These are phyloP conservation scores for Myxozyma mucilagina DNA, from an alignment of 805 yeast species.

Conservation along the genomic window DNA sequence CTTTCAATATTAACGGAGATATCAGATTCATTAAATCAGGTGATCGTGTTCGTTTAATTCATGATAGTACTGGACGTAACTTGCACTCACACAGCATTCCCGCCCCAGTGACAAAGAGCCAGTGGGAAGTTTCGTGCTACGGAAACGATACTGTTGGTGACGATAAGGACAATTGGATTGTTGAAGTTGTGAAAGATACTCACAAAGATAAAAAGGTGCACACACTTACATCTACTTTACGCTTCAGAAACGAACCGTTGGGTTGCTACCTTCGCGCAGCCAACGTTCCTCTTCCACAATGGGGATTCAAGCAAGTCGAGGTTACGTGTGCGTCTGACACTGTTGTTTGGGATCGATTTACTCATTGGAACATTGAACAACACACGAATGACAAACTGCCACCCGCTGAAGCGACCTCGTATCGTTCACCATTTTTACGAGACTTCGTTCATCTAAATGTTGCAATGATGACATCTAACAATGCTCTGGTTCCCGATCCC, in stretches of 20 bases:
- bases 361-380: constrained; percentile 82
- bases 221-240: constrained; percentile 80
- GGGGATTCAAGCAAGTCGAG: constrained; percentile 99
- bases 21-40: constrained; percentile 55
- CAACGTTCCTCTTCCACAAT: constrained; percentile 78
- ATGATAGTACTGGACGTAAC: constrained; percentile 67
- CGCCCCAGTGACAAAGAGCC: constrained; percentile 67
- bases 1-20: constrained; percentile 38
- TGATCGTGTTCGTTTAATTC: constrained; percentile 68
- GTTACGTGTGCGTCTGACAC: constrained; percentile 65
- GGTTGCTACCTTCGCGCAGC: constrained; percentile 86
- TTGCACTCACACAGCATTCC: constrained; percentile 79
- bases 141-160: constrained; percentile 75
- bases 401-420: constrained; percentile 45
- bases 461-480: constrained; percentile 83
- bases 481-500: constrained; percentile 74
- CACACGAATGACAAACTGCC: constrained; percentile 56
- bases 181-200: constrained; percentile 67
- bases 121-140: constrained; percentile 85
- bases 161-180: constrained; percentile 82
- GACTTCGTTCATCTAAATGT: constrained; percentile 72
- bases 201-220: constrained; percentile 62
- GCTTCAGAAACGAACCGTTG: constrained; percentile 65
- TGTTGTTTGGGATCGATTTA: constrained; percentile 56
- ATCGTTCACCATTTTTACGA: constrained; percentile 57